Percentiles rank a stretch among this genome's conserved stretches.
Conservation (phyloP, 2,329 filamentous ascomycete species). For the Colletotrichum trifolii region DNA sequence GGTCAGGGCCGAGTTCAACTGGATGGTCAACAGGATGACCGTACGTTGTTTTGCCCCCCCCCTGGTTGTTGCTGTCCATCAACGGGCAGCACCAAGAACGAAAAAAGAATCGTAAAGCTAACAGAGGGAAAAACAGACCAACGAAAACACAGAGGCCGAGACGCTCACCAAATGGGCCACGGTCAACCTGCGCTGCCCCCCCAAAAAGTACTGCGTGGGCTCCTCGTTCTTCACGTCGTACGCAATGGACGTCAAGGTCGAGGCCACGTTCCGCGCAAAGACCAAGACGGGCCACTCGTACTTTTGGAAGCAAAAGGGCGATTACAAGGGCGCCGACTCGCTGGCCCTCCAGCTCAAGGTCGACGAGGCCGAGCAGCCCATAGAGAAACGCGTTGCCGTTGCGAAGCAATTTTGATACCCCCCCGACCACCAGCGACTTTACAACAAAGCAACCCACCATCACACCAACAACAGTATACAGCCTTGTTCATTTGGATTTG, state of each 20-base stretch:
- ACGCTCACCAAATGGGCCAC: constrained; percentile 33
- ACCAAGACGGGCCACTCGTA: constrained; percentile 29
- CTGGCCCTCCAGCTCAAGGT: constrained; percentile 33
- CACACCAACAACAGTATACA: too few relatives aligned
- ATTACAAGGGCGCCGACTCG: constrained; percentile 31
- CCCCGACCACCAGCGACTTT: neutral
- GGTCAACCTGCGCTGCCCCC: constrained; percentile 35
- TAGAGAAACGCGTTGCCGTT: neutral
- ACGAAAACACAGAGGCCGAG: constrained; percentile 20
- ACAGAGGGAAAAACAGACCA: constrained; percentile 4
- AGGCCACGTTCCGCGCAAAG: constrained; percentile 34
- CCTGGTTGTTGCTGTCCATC: neutral
- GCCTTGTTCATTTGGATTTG: too few relatives aligned
- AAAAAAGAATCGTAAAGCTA: neutral
- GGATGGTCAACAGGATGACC: constrained; percentile 20
- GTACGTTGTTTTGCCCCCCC: constrained; percentile 9
- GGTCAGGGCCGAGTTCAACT: constrained; percentile 26
- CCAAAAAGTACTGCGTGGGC: constrained; percentile 36
- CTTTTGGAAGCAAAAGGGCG: constrained; percentile 33
- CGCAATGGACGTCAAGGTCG: constrained; percentile 36
- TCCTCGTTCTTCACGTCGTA: constrained; percentile 35
- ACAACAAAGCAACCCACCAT: too few relatives aligned
- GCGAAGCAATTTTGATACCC: neutral
- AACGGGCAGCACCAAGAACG: neutral
- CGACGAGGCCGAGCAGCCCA: constrained; percentile 28